A percentile compares a stretch with the other conserved stretches of the same genome.
These are phyloP conservation scores for Yamagishiella unicocca DNA, from an alignment of 139 green algal species.

Conservation along the genomic window DNA sequence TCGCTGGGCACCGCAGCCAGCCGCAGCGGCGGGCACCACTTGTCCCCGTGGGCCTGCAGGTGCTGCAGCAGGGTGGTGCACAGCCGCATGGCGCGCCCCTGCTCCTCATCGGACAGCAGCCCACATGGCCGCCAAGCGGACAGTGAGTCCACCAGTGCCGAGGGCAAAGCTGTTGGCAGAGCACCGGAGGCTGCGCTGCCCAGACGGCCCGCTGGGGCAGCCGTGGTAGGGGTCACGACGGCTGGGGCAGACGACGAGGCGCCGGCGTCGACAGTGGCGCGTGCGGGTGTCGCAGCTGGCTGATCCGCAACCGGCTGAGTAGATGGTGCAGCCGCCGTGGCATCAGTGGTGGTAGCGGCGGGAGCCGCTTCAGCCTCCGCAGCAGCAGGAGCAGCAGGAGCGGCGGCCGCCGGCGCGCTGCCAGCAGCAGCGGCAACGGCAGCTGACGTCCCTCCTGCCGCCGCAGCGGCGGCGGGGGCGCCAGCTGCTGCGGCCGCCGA, in stretches of 20 bases:
- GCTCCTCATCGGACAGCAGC: conserved; percentile 68
- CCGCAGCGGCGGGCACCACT: conserved; percentile 54
- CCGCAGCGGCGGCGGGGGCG: neutral
- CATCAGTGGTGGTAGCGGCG: neutral
- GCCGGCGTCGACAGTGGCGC: too few species aligned
- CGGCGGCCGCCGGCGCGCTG: neutral
- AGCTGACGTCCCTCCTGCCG: neutral
- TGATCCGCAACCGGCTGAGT: neutral
- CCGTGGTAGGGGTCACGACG: neutral
- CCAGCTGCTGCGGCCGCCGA: neutral
- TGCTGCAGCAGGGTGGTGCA: conserved; percentile 74
- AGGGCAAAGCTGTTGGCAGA: neutral
- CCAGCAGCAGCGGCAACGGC: conserved; percentile 32
- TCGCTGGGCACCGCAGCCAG: conserved; percentile 40
- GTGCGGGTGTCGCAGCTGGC: neutral
- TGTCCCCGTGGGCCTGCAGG: conserved; percentile 69
- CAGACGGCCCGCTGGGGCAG: neutral
- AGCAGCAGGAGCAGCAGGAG: conserved; percentile 5
- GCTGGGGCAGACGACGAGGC: too few species aligned
- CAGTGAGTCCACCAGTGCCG: conserved; percentile 39
- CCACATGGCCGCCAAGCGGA: conserved; percentile 65
- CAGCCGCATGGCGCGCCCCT: conserved; percentile 56
- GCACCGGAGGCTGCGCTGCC: neutral
- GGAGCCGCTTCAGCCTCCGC: neutral
- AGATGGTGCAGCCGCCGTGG: neutral